A percentile compares a stretch with the other conserved stretches of the same genome.
These are phyloP conservation scores for Candida andamanensis DNA, from an alignment of 805 yeast species.

Conservation along the genomic window DNA sequence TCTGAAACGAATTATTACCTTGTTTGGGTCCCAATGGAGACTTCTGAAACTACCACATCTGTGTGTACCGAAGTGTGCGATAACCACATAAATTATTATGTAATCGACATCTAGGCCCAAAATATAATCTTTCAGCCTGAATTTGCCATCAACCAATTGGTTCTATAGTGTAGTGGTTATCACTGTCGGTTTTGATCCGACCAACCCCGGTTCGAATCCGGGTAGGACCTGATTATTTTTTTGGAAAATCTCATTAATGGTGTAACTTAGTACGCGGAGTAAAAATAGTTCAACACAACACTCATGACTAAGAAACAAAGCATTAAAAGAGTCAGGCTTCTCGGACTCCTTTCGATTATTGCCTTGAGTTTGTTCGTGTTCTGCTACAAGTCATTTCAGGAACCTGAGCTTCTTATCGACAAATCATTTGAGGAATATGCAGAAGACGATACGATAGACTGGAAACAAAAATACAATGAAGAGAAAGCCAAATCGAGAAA, in stretches of 20 bases:
- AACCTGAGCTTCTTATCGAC: conserved; percentile 1
- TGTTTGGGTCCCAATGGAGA: too few species aligned
- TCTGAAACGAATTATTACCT: too few species aligned
- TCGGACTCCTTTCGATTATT: conserved; percentile 6
- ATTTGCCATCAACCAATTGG: conserved; percentile 10
- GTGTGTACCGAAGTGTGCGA: too few species aligned
- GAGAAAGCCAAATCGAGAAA: neutral
- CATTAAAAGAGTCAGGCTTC: conserved; percentile 6
- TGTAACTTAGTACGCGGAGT: too few species aligned
- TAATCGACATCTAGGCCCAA: neutral
- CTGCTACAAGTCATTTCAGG: too few species aligned
- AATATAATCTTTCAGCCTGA: too few species aligned
- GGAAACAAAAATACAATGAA: neutral
- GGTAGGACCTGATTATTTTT: conserved; percentile 44
- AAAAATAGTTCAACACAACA: too few species aligned
- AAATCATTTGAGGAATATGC: neutral
- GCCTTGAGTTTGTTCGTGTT: conserved; percentile 1
- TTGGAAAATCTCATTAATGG: too few species aligned
- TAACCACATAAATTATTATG: too few species aligned
- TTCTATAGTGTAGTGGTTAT: conserved; percentile 66
- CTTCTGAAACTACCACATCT: too few species aligned
- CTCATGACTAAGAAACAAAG: conserved; percentile 9
- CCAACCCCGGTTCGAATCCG: conserved; percentile 85
- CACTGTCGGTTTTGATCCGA: conserved; percentile 79
- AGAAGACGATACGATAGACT: neutral